A percentile compares a stretch with the other conserved stretches of the same genome.
Evolutionary conservation across 2,329 filamentous ascomycete species (phyloP).

Genomic region (Ilyonectria destructans): DNA sequence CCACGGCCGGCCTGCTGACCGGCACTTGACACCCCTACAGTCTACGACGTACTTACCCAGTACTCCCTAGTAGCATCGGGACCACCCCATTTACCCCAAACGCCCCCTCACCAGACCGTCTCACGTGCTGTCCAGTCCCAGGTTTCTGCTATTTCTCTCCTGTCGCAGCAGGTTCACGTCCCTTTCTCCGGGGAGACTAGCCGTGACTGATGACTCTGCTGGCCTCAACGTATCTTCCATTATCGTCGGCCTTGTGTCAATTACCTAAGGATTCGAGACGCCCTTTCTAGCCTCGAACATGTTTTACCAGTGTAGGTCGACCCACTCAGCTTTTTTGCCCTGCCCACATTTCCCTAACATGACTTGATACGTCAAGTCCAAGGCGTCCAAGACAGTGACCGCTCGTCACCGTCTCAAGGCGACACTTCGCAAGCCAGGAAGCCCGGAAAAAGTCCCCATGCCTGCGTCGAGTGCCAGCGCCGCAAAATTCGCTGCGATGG

Average conservation of each 20-base stretch:
- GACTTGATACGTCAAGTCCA: conserved; percentile 2
- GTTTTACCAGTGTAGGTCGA: conserved; percentile 12
- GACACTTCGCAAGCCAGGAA: background rate
- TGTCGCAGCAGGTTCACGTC: too few species aligned
- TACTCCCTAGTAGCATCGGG: too few species aligned
- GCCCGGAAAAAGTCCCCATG: conserved; percentile 8
- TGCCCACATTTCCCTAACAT: background rate
- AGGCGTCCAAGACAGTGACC: background rate
- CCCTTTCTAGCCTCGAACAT: background rate
- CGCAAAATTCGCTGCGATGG: conserved; percentile 27
- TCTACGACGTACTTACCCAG: too few species aligned
- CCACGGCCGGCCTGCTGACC: too few species aligned
- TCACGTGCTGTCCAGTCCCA: too few species aligned
- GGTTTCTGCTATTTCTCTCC: too few species aligned
- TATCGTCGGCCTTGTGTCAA: background rate
- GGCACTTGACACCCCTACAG: too few species aligned
- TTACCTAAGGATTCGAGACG: background rate
- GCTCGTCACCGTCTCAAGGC: background rate
- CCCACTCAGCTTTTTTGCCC: background rate
- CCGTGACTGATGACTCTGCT: too few species aligned
- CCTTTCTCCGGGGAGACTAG: too few species aligned
- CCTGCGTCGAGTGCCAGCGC: conserved; percentile 24
- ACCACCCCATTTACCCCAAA: too few species aligned
- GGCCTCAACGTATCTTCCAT: too few species aligned
- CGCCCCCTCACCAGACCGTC: too few species aligned